phyloP scores from a whole-genome alignment of 352 stramenopile species.

The Albugo candida region DNA sequence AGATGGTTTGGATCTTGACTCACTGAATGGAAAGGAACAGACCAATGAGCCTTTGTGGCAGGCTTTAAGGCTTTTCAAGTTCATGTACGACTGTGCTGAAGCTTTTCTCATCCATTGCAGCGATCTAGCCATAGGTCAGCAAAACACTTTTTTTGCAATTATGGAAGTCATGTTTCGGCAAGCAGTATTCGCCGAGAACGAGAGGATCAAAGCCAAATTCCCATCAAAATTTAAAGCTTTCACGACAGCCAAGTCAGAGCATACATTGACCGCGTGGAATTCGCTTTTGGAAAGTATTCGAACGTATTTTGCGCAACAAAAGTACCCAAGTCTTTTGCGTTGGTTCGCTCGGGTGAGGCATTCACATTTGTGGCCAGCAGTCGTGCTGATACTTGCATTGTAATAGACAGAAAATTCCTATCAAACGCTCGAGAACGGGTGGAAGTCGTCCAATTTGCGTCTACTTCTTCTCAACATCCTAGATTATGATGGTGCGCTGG shows the following conservation, averaged over 20 bases:
- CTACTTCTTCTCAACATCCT: conserved; percentile 58
- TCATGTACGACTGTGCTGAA: conserved; percentile 71
- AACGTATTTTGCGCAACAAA: conserved; percentile 63
- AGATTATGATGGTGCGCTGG: conserved; percentile 54
- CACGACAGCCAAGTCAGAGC: not conserved
- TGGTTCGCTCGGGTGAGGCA: conserved; percentile 60
- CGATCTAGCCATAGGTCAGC: conserved; percentile 50
- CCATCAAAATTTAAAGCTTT: too few species aligned
- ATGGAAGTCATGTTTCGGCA: conserved; percentile 63
- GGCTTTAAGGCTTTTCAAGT: conserved; percentile 28
- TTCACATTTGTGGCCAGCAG: not conserved
- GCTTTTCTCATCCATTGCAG: conserved; percentile 54
- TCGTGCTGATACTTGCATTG: conserved; percentile 1
- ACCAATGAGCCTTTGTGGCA: too few species aligned
- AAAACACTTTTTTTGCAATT: conserved; percentile 51
- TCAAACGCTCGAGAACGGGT: conserved; percentile 47
- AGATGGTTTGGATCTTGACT: conserved; percentile 5
- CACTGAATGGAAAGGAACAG: conserved; percentile 1
- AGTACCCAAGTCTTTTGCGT: conserved; percentile 58
- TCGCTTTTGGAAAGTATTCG: conserved; percentile 52
- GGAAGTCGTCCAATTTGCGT: conserved; percentile 31
- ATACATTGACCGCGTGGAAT: conserved; percentile 20
- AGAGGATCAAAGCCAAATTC: too few species aligned
- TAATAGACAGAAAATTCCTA: conserved; percentile 55
- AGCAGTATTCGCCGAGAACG: conserved; percentile 26